A percentile compares a stretch with the other conserved stretches of the same genome.
These are phyloP conservation scores for Nelumbo lutea DNA, from an alignment of 164 flowering plant genomes.

Conservation along the genomic window DNA sequence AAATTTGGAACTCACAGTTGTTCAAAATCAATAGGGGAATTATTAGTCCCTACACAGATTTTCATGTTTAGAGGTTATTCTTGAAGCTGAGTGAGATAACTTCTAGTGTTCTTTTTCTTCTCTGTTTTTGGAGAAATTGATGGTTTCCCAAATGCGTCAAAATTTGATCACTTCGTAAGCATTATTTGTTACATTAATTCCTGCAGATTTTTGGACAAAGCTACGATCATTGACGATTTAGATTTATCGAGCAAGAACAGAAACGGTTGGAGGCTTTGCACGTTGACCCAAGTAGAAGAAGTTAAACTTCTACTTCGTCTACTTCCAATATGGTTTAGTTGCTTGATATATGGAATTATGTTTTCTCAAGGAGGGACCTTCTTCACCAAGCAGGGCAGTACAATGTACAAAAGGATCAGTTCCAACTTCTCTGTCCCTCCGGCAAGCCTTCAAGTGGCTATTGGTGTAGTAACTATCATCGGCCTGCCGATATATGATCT, in stretches of 20 bases:
- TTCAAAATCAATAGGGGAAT: too few species aligned
- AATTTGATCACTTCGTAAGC: too few species aligned
- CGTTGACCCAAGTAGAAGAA: slow-evolving; percentile 6
- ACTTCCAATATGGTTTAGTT: slow-evolving; percentile 5
- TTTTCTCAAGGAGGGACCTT: background rate
- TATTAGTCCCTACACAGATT: too few species aligned
- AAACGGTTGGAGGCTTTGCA: slow-evolving; percentile 8
- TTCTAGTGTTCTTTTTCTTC: too few species aligned
- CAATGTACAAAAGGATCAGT: background rate
- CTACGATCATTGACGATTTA: background rate
- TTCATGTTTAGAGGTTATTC: too few species aligned
- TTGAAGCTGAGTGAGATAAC: too few species aligned
- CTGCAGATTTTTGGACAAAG: slow-evolving; percentile 7
- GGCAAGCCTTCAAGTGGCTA: slow-evolving; percentile 1
- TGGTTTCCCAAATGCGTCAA: too few species aligned
- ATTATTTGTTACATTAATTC: too few species aligned
- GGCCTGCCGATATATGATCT: slow-evolving; percentile 3
- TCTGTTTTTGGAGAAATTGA: too few species aligned
- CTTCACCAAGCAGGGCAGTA: slow-evolving; percentile 6
- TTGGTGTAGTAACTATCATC: background rate
- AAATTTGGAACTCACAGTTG: too few species aligned
- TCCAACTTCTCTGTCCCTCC: slow-evolving; percentile 1
- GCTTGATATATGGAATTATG: slow-evolving; percentile 1
- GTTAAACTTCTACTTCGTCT: background rate
- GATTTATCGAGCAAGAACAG: background rate